Base-by-base conservation (phyloP, 306 rosid genomes). In the Cotoneaster glaucophyllus region DNA sequence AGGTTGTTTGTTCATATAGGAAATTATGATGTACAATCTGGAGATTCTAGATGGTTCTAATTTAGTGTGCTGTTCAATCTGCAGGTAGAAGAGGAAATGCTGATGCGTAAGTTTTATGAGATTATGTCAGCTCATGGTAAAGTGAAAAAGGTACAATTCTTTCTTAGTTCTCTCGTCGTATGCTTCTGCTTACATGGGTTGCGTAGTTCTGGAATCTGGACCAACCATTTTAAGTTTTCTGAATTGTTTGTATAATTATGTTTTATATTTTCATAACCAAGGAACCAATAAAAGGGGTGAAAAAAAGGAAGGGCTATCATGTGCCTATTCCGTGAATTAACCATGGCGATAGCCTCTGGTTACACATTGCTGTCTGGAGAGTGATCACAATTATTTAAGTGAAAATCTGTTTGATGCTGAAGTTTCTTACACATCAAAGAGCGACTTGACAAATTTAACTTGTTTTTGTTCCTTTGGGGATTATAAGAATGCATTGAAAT, bases 11-110 rank as follows among this genome's bases (percentile, higher is more conserved):
- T 9, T 24, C 58, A 12, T 44, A 18, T 4, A n/a, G 10, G 10
- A 37, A 37, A 37, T 37, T 37, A 37, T 37, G 41, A 37, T 37
- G 41, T 6, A 7, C 41, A 37, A 7, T 37, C 41, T 37, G 41
- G 9, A 37, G 41, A 37, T 37, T 22, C 31, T n/a, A 39, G 65
- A 39, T 34, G 10, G 22, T 13, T 57, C 12, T 58, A 19, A 58
- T 45, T 57, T n/a, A 73, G 31, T 22, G 34, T 25, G 2, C 54
- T 48, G 68, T 18, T 65, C 70, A n/a, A 78, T 71, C 34, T 72
- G 73, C 69, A 82, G 91, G 88, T 81, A n/a, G 91, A 82, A 82
- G 91, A 87, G 78, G 88, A 84, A 77, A 87, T 84, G 91, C 78
- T 87, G 67, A 84, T 82, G 91, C 82, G 82, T 61, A 87, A 87